Evolutionary conservation across 2,329 filamentous ascomycete species (phyloP), one percentile per base, ranked within the genome.

Genomic region (Cadophora luteo-olivacea): DNA sequence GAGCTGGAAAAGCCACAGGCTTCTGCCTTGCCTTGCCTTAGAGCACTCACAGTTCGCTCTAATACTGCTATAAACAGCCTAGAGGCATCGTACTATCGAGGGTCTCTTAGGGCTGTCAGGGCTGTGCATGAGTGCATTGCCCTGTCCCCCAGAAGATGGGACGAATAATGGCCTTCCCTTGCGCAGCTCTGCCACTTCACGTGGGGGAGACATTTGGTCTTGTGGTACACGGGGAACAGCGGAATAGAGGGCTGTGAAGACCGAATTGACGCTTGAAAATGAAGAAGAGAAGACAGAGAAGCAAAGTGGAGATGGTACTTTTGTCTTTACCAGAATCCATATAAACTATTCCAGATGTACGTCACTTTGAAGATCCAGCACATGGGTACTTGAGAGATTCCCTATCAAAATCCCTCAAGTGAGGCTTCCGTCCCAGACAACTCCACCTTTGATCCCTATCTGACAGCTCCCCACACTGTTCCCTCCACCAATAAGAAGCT

Each of bases 371-470:
- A 25, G 12, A 60, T 38, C 12, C 9, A 29, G 22, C 29, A 45
- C 57, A 60, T 25, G 57, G 57, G 24, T 41, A 41, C 8, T 19
- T 45, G 8, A 19, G 12, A 24, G 12, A 45, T 29, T 36, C n/a
- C 57, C 33, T 41, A 60, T 29, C 57, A 41, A 60, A 41, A 60
- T 60, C 57, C 57, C 57, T 60, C 57, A 60, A 60, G 33, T 60
- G 22, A 41, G 55, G 57, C 57, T 60, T 25, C 22, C 57, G 4
- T 58, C 36, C 33, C n/a, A 16, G 22, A n/a, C 57, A 41, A 6
- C 16, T 60, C 55, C 55, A 60, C 55, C 33, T 24, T 60, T 41
- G 33, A 22, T 29, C 29, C 29, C 29, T 14, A 38, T 60, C 57
- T 60, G 57, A 60, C 57, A 60, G 57, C 57, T 60, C 57, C 57